Conservation (phyloP, 176 grass and related monocot genomes). For the Alopecurus myosuroides region DNA sequence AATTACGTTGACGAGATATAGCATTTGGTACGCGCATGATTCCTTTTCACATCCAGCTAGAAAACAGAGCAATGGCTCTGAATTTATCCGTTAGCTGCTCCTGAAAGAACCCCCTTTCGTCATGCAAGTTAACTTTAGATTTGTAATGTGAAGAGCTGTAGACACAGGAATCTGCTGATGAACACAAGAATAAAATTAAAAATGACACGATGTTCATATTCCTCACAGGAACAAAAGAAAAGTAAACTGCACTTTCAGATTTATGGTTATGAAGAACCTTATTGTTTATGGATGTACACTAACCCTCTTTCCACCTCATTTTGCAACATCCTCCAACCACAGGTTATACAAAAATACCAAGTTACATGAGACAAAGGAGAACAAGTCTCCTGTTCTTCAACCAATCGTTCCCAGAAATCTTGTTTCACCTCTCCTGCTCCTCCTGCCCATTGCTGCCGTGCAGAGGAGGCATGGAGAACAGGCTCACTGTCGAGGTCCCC, state of each 20-base stretch:
- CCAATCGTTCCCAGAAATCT: constrained; percentile 29
- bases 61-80: too few species aligned
- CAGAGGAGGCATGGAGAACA: constrained; percentile 73
- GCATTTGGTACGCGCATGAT: too few species aligned
- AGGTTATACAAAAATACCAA: neutral
- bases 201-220: neutral
- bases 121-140: too few species aligned
- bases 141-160: too few species aligned
- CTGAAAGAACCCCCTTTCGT: too few species aligned
- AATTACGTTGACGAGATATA: too few species aligned
- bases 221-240: neutral
- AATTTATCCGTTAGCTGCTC: too few species aligned
- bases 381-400: neutral
- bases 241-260: neutral
- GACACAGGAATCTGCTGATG: neutral
- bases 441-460: constrained; percentile 47
- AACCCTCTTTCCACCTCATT: neutral
- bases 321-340: neutral
- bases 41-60: too few species aligned
- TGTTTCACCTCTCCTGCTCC: constrained; percentile 47
- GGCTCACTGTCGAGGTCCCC: constrained; percentile 66
- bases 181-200: neutral
- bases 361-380: neutral
- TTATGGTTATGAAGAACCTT: neutral
- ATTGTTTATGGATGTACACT: neutral